These are phyloP conservation scores for Neurospora discreta DNA, from an alignment of 495 filamentous ascomycete genomes.

Conservation along the genomic window DNA sequence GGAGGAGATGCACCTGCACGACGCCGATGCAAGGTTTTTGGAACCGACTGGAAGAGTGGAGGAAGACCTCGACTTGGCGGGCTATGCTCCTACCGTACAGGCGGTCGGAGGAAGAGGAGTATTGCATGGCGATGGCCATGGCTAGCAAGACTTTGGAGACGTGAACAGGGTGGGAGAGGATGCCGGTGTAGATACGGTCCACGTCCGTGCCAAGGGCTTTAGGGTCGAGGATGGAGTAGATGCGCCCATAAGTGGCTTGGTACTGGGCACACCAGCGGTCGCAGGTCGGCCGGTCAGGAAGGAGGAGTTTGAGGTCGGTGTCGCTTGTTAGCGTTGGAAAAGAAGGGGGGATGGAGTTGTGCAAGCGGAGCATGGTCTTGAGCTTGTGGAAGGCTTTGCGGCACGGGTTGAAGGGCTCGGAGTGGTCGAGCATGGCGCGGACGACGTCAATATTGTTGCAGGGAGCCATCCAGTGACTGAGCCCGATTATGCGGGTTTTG, in stretches of 20 bases:
- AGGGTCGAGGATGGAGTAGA: constrained; percentile 12
- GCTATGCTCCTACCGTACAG: constrained; percentile 7
- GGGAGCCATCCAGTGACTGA: constrained; percentile 15
- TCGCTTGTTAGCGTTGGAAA: neutral
- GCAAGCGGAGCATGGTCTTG: constrained; percentile 1
- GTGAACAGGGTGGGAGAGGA: constrained; percentile 6
- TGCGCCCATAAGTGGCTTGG: constrained; percentile 6
- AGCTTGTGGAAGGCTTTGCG: constrained; percentile 12
- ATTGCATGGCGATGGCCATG: constrained; percentile 12
- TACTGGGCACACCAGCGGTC: constrained; percentile 6
- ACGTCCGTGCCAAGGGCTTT: constrained; percentile 2
- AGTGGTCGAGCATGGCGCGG: constrained; percentile 11
- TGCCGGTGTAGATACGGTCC: constrained; percentile 2
- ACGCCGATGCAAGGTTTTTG: constrained; percentile 15
- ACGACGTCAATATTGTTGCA: constrained; percentile 10
- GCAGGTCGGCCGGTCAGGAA: constrained; percentile 9
- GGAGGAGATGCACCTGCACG: constrained; percentile 9
- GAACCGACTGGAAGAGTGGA: constrained; percentile 4
- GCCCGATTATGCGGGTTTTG: constrained; percentile 13
- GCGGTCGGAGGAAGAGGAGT: constrained; percentile 2
- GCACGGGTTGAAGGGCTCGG: constrained; percentile 7
- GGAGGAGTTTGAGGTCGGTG: neutral
- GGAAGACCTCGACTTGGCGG: constrained; percentile 8
- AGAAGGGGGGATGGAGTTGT: neutral
- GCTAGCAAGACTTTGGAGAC: constrained; percentile 8